phyloP scores from a whole-genome alignment of 2,329 filamentous ascomycete genomes.

The Zymoseptoria ardabiliae region DNA sequence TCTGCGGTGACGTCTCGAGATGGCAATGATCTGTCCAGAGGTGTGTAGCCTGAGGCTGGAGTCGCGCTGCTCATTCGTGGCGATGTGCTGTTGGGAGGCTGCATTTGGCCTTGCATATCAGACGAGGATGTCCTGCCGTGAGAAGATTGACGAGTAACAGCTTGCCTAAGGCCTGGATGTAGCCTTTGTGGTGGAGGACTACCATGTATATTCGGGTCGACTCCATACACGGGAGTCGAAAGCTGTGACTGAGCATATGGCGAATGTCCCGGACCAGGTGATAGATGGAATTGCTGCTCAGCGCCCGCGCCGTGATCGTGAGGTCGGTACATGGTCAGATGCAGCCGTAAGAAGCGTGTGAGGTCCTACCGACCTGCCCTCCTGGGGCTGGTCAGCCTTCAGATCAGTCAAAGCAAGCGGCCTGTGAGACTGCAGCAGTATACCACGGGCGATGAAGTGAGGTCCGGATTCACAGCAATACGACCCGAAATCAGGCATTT shows the following conservation, averaged over 20 bases:
- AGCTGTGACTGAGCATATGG: conserved; percentile 19
- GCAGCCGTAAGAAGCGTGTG: background rate
- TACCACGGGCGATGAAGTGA: background rate
- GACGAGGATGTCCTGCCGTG: conserved; percentile 11
- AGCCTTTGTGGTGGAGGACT: conserved; percentile 17
- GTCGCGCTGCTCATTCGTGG: conserved; percentile 14
- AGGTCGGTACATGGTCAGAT: conserved; percentile 18
- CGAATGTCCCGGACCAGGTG: conserved; percentile 12
- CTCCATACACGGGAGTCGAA: conserved; percentile 19
- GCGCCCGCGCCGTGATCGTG: conserved; percentile 19
- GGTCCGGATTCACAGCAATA: background rate
- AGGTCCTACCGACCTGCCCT: background rate
- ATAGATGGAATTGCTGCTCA: conserved; percentile 17
- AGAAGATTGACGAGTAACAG: conserved; percentile 2
- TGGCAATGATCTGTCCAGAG: conserved; percentile 53
- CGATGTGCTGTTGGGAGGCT: conserved; percentile 17
- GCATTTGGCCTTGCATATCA: conserved; percentile 16
- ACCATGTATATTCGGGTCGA: conserved; percentile 19
- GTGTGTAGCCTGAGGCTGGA: conserved; percentile 25
- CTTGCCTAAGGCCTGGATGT: conserved; percentile 6
- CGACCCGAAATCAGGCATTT: background rate
- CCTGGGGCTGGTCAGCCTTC: background rate
- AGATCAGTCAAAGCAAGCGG: background rate
- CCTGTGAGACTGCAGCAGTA: background rate
- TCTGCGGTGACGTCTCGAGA: conserved; percentile 59